These are phyloP conservation scores for Daedaleopsis nitida DNA, from an alignment of 768 basidiomycete genomes.

Conservation along the genomic window DNA sequence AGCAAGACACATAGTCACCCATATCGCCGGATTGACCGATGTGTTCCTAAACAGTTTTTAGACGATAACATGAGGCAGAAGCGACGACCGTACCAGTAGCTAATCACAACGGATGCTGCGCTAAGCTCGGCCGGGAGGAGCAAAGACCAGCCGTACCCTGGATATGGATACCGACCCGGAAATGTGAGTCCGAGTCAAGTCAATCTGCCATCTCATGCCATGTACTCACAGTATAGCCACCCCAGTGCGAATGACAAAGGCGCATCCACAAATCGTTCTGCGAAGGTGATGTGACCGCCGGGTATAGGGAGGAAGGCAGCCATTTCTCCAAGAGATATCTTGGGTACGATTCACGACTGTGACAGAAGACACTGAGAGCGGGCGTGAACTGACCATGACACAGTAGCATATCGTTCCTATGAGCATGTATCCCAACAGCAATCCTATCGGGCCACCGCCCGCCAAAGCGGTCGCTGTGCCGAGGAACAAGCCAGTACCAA, in stretches of 20 bases:
- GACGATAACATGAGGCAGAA: not conserved
- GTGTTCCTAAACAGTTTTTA: conserved; percentile 10
- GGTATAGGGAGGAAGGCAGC: conserved; percentile 45
- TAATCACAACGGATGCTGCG: conserved; percentile 53
- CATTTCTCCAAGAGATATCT: conserved; percentile 47
- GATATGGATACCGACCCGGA: not conserved
- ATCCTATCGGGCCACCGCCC: conserved; percentile 49
- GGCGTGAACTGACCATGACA: conserved; percentile 36
- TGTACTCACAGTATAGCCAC: conserved; percentile 39
- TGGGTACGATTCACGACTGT: not conserved
- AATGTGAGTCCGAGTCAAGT: too few species aligned
- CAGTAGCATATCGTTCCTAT: conserved; percentile 39
- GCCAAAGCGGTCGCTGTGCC: conserved; percentile 48
- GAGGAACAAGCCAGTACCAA: conserved; percentile 60
- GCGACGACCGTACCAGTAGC: conserved; percentile 41
- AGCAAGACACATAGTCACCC: conserved; percentile 54
- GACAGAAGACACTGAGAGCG: not conserved
- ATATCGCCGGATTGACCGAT: conserved; percentile 44
- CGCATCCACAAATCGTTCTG: conserved; percentile 50
- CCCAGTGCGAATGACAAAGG: conserved; percentile 47
- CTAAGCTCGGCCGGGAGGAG: conserved; percentile 48
- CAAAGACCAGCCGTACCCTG: conserved; percentile 39
- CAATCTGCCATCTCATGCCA: too few species aligned
- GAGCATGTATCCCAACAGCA: conserved; percentile 44
- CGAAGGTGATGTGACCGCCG: conserved; percentile 48